Conservation (phyloP, 2,329 filamentous ascomycete species). For the Penicillium sp. region DNA sequence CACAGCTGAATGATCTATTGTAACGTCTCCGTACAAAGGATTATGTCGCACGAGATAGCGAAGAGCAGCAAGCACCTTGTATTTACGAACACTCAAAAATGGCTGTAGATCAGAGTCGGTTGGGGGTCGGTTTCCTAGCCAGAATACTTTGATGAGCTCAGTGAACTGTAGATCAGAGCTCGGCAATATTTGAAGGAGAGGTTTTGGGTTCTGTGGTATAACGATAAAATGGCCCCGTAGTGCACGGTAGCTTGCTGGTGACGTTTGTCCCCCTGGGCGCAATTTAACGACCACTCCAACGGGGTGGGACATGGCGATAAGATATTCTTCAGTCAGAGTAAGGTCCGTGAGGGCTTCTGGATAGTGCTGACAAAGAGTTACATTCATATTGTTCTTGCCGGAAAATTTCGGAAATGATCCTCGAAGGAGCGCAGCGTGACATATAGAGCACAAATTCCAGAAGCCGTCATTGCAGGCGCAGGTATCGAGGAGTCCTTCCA, state of each 20-base stretch:
- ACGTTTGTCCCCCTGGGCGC: neutral
- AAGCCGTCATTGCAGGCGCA: too few species aligned
- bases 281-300: neutral
- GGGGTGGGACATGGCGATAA: neutral
- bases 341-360: neutral
- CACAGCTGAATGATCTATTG: neutral
- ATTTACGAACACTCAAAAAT: conserved; percentile 4
- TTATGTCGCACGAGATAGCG: conserved; percentile 5
- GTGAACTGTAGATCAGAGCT: neutral
- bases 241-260: conserved; percentile 1
- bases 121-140: neutral
- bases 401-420: too few species aligned
- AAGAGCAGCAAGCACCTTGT: conserved; percentile 4
- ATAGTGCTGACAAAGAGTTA: too few species aligned
- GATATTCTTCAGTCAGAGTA: neutral
- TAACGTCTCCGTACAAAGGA: conserved; percentile 1
- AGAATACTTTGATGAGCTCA: conserved; percentile 8
- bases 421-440: too few species aligned
- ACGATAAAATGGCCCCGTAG: conserved; percentile 13
- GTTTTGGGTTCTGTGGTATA: conserved; percentile 10
- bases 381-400: too few species aligned
- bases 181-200: conserved; percentile 11
- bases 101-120: neutral
- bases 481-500: too few species aligned
- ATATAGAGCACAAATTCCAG: too few species aligned